Conservation (phyloP, 2,329 filamentous ascomycete genomes). For the Aspergillus aculeatus region DNA sequence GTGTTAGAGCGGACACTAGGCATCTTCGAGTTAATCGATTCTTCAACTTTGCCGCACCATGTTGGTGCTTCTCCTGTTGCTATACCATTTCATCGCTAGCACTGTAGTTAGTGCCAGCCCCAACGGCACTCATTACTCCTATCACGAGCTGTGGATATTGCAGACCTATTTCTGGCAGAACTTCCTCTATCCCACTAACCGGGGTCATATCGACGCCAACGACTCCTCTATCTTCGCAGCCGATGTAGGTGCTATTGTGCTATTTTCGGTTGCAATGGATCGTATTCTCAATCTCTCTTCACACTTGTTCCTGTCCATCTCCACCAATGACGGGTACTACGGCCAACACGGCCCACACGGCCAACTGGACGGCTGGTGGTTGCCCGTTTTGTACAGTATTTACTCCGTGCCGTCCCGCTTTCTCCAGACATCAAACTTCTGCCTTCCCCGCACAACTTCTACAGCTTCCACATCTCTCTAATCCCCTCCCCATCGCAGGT, state of each 20-base stretch:
- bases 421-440: too few relatives aligned
- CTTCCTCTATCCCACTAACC: slow-evolving; percentile 27
- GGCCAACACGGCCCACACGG: too few relatives aligned
- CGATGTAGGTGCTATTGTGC: slow-evolving; percentile 16
- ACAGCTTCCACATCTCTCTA: background rate
- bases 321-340: background rate
- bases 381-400: too few relatives aligned
- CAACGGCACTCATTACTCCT: slow-evolving; percentile 14
- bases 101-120: background rate
- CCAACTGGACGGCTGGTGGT: too few relatives aligned
- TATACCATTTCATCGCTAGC: background rate
- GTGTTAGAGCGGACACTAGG: background rate
- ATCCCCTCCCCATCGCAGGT: slow-evolving; percentile 12
- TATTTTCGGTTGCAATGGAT: background rate
- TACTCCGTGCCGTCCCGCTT: too few relatives aligned
- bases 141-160: slow-evolving; percentile 24
- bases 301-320: background rate
- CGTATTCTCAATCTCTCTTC: background rate
- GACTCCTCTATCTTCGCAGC: slow-evolving; percentile 22
- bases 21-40: background rate
- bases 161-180: slow-evolving; percentile 25
- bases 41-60: background rate
- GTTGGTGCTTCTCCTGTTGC: background rate
- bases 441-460: background rate
- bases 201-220: slow-evolving; percentile 22